Percentiles rank a stretch among this genome's conserved stretches.
Conservation (phyloP, 2,329 filamentous ascomycete genomes). For the Paradendryphiella salina region DNA sequence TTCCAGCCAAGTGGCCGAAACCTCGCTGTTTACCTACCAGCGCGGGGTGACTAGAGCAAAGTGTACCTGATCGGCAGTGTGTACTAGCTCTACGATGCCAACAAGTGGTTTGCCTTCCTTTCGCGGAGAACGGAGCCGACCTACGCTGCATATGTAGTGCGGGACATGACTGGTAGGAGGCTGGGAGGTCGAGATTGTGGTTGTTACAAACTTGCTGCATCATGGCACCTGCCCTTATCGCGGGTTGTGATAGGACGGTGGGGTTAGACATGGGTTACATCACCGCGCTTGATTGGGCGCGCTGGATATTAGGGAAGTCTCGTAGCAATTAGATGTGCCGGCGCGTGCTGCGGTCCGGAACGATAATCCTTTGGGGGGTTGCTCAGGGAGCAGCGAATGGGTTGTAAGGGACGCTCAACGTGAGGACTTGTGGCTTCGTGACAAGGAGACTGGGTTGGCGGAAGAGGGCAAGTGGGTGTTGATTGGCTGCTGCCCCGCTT, state of each 20-base stretch:
- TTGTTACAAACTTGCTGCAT: conserved; percentile 17
- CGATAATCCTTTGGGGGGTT: conserved; percentile 13
- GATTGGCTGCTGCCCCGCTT: conserved; percentile 9
- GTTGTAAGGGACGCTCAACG: conserved; percentile 21
- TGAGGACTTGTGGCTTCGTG: conserved; percentile 14
- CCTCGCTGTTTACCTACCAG: conserved; percentile 22
- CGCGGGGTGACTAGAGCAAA: conserved; percentile 8
- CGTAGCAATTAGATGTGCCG: conserved; percentile 8
- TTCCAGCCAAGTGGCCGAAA: conserved; percentile 22
- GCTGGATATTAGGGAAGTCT: conserved; percentile 20
- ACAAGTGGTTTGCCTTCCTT: conserved; percentile 33
- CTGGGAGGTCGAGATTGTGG: conserved; percentile 17
- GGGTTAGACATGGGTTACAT: conserved; percentile 20
- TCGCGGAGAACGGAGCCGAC: conserved; percentile 32
- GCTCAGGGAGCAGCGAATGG: conserved; percentile 28
- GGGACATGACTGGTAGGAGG: conserved; percentile 18
- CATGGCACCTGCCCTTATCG: conserved; percentile 37
- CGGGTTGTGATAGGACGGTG: conserved; percentile 32
- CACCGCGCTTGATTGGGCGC: conserved; percentile 30
- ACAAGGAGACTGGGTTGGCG: neutral
- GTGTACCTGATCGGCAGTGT: conserved; percentile 29
- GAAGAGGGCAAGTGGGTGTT: neutral
- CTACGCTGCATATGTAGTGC: conserved; percentile 25
- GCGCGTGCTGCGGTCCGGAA: conserved; percentile 28
- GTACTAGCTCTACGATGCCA: conserved; percentile 6